Evolutionary conservation across 2,329 filamentous ascomycete species (phyloP).

Genomic region (Botrytis fragariae): DNA sequence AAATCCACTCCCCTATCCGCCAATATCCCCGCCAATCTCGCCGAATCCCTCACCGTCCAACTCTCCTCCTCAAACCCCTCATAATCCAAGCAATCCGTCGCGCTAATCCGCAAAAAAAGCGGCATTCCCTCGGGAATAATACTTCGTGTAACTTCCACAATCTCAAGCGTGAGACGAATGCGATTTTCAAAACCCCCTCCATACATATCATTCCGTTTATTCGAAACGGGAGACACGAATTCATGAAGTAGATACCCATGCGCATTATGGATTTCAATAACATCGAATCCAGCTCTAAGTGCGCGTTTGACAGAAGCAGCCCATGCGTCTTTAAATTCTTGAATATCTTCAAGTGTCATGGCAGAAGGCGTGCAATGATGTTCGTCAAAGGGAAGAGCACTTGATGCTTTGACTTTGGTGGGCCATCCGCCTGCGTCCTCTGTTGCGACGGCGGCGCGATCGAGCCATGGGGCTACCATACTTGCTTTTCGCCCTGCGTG

Average conservation of each 20-base stretch:
- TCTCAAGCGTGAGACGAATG: conserved; percentile 63
- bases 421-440: conserved; percentile 56
- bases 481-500: conserved; percentile 74
- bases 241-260: conserved; percentile 73
- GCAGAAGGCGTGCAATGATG: conserved; percentile 61
- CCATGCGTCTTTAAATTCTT: conserved; percentile 61
- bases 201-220: conserved; percentile 65
- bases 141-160: conserved; percentile 59
- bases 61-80: conserved; percentile 53
- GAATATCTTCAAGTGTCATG: conserved; percentile 68
- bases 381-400: conserved; percentile 57
- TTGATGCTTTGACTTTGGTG: conserved; percentile 52
- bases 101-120: conserved; percentile 70
- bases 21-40: conserved; percentile 60
- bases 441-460: conserved; percentile 49
- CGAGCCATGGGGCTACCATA: conserved; percentile 62
- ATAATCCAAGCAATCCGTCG: conserved; percentile 71
- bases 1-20: conserved; percentile 69
- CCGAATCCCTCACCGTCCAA: conserved; percentile 66
- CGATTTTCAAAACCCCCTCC: conserved; percentile 72
- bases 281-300: conserved; percentile 65
- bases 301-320: conserved; percentile 57
- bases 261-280: conserved; percentile 76
- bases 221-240: conserved; percentile 69
- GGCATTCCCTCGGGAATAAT: conserved; percentile 67